Evolutionary conservation across 75 land plant species (phyloP), one percentile per base, ranked within the genome.

Genomic region (Sequoia sempervirens): DNA sequence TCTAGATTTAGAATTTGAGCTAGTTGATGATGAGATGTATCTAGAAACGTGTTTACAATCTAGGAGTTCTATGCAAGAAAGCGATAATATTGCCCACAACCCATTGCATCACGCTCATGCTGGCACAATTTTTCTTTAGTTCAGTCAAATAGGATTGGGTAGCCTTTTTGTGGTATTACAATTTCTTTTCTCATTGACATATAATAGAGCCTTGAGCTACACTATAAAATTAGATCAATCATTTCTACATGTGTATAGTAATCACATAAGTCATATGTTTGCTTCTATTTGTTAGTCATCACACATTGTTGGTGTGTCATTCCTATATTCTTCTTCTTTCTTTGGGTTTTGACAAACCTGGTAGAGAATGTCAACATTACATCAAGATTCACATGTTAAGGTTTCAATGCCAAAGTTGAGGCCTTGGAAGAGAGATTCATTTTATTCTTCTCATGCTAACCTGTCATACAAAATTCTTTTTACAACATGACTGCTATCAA

Each of bases 41-140:
- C 36, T 0, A 34, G 36, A 34, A 34, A 34, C 36, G 0, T 34
- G 36, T 34, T 34, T 34, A 34, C 36, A 88, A 43, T 91, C 96
- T 10, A 80, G 26, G 20, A 84, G 79, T 11, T 86, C 95, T 20
- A 41, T 87, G 87, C 89, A 93, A 56, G 87, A 89, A 13, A 91
- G 99, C 37, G 99, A 95, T 83, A 32, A 83, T 36, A 34, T 34
- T 34, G 36, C 36, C 36, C 36, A 34, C 0, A 34, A 34, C 36
- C 36, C 0, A 34, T 34, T 34, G 36, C 36, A 34, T 34, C 36
- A 34, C 36, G 36, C 36, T 34, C 36, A 34, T 34, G 36, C 36
- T 34, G 36, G 36, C 36, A 34, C 36, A 34, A 34, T 0, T 34
- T 34, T 34, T 34, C 36, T 34, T 34, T 34, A 34, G 36, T 34